These are phyloP conservation scores for Scedosporium minutisporum DNA, from an alignment of 2,329 filamentous ascomycete species.

Conservation along the genomic window DNA sequence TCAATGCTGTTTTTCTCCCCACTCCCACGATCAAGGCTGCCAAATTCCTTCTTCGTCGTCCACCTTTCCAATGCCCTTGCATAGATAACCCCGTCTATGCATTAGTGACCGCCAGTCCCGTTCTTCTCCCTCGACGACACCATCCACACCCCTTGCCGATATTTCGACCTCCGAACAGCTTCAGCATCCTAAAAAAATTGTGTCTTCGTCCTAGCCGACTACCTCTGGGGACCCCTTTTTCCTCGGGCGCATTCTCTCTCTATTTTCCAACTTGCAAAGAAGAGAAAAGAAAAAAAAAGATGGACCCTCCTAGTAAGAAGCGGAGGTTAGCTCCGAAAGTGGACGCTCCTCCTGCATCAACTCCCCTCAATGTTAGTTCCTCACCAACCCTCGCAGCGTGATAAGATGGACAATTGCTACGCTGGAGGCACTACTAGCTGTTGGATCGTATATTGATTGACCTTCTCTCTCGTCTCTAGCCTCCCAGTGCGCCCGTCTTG, in stretches of 20 bases:
- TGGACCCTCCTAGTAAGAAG: constrained; percentile 34
- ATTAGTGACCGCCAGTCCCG: neutral
- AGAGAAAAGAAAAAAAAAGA: constrained; percentile 12
- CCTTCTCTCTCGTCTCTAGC: constrained; percentile 2
- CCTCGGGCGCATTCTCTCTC: no score
- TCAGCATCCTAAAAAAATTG: no score
- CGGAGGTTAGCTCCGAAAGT: constrained; percentile 33
- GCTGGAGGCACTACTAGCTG: neutral
- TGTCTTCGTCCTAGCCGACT: no score
- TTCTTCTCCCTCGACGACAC: no score
- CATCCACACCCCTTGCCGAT: no score
- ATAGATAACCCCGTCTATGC: neutral
- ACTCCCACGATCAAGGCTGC: neutral
- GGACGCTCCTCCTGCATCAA: constrained; percentile 8
- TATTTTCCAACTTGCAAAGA: no score
- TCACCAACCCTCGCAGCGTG: neutral
- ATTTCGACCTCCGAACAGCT: no score
- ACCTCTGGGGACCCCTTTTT: no score
- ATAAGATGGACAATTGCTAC: neutral
- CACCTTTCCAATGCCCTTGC: neutral
- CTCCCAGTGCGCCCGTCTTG: constrained; percentile 7
- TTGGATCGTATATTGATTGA: neutral
- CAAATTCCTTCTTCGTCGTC: neutral
- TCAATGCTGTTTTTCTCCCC: neutral
- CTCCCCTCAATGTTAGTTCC: constrained; percentile 1